Base-by-base conservation (phyloP, 805 yeast species). In the Starmerella stellata region DNA sequence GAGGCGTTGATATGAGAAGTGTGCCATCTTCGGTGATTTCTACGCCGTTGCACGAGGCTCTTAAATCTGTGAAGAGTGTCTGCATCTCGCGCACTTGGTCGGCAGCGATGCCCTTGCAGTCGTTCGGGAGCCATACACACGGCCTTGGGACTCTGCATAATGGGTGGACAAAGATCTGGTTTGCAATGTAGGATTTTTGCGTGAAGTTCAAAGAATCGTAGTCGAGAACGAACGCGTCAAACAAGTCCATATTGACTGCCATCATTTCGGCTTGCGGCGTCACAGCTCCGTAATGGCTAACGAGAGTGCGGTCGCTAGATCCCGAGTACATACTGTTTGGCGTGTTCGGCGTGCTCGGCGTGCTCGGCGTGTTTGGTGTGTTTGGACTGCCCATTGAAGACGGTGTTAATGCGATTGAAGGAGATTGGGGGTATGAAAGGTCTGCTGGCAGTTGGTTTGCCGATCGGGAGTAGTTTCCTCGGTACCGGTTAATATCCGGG, bases 121-220 rank as follows among this genome's bases (percentile, higher is more conserved):
- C 71, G 18, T 46, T 43, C 0, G 71, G 71, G 3, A 68, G 42
- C 71, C 70, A 65, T 1, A 68, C 51, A 20, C 60, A 48, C 9
- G 64, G 62, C 18, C 50, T 42, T 13, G 35, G 42, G 7, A 45
- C 42, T 18, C 54, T 44, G 15, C 53, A 39, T 4, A 56, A 54
- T 4, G 60, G 58, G 39, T 59, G 57, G 34, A 44, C 48, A 38
- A 55, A 59, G 15, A 58, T 49, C 20, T 49, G 52, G 15, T 44
- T 38, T 4, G 49, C 41, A 8, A 52, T 32, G 30, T 38, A 42
- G n/a, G 51, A 52, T n/a, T 47, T 49, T 28, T 54, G 53, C 5
- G 44, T 51, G 4, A 38, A 18, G 2, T 50, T 45, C 5, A 57
- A 33, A 11, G 41, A 43, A 7, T 43, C 47, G 18, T 51, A 47